Evolutionary conservation across 148 eudicot genomes (phyloP), one percentile per base, ranked within the genome.

Genomic region (Gaultheria prostrata): DNA sequence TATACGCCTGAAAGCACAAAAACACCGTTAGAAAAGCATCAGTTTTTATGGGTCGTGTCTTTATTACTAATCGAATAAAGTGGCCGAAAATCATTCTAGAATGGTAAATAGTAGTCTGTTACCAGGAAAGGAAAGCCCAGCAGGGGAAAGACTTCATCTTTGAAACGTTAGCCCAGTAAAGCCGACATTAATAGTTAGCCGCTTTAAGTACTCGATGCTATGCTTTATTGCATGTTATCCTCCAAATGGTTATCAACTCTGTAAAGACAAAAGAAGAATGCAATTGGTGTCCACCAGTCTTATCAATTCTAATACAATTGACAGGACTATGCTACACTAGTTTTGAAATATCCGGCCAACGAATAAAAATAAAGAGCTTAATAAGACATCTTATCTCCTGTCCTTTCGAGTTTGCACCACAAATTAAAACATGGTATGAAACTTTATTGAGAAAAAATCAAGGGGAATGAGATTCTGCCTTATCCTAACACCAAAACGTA

Each of bases 391-490:
- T n/a, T 48, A 75, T 75, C 78, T n/a, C 32, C 18, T 75, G 2
- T 24, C 18, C 18, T 75, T 5, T 75, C 26, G 4, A 65, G 17
- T 65, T 26, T 65, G 3, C 17, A 33, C 71, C 1, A 3, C 71
- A 26, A 28, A 65, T 65, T 65, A 11, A 26, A 17, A 26, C 71
- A 14, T 1, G 26, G 2, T 4, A 65, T 11, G 26, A 24, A 65
- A 28, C 71, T 26, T 65, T 9, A 11, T 24, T 26, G 71, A 28
- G 1, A 10, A 65, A 1, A 17, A 26, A 65, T 18, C 24, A 72
- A 33, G n/a, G 24, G 30, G 84, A 51, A 82, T 74, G 54, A 33
- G 84, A 74, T 82, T 82, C 84, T 67, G 6, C 45, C 63, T 45
- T 20, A 51, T 48, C 81, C 48, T 48, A 7, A 33, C 1, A 5